A percentile compares a stretch with the other conserved stretches of the same genome.
Evolutionary conservation across 2,329 filamentous ascomycete species (phyloP).

Genomic region (Nothophoma quercina): DNA sequence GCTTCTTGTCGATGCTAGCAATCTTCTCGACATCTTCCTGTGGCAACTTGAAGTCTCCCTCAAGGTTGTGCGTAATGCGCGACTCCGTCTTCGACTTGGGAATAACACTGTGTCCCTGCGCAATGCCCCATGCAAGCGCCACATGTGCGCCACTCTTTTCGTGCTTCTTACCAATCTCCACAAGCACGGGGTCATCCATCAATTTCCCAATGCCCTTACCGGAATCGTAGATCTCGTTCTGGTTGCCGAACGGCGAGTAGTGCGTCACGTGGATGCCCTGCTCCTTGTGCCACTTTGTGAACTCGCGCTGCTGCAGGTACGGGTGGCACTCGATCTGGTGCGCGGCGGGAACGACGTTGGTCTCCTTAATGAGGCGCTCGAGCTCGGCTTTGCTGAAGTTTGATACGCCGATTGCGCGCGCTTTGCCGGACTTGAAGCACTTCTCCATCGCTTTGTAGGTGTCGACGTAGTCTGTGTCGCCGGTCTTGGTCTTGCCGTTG

Average conservation of each 20-base stretch:
- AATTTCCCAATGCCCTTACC: constrained; percentile 45
- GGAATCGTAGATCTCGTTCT: constrained; percentile 42
- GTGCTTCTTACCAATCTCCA: constrained; percentile 70
- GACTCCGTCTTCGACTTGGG: constrained; percentile 44
- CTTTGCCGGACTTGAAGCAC: constrained; percentile 43
- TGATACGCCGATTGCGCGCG: constrained; percentile 42
- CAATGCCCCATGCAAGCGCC: constrained; percentile 85
- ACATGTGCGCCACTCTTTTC: constrained; percentile 80
- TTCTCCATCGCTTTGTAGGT: constrained; percentile 53
- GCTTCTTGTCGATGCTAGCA: constrained; percentile 64
- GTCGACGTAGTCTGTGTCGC: constrained; percentile 37
- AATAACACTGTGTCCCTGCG: constrained; percentile 56
- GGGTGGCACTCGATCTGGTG: constrained; percentile 46
- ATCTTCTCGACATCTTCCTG: constrained; percentile 74
- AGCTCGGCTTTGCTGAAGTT: constrained; percentile 50
- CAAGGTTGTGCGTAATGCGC: constrained; percentile 41
- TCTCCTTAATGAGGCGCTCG: constrained; percentile 61
- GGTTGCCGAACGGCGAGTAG: constrained; percentile 47
- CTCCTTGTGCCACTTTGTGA: constrained; percentile 37
- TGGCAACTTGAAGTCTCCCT: constrained; percentile 74
- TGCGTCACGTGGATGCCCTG: constrained; percentile 45
- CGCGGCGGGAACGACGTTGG: constrained; percentile 36
- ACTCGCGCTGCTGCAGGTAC: constrained; percentile 37
- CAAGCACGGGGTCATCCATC: constrained; percentile 66
- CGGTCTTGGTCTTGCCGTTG: constrained; percentile 31